Evolutionary conservation across 768 basidiomycete genomes (phyloP).

Genomic region (Naganishia vishniacii): DNA sequence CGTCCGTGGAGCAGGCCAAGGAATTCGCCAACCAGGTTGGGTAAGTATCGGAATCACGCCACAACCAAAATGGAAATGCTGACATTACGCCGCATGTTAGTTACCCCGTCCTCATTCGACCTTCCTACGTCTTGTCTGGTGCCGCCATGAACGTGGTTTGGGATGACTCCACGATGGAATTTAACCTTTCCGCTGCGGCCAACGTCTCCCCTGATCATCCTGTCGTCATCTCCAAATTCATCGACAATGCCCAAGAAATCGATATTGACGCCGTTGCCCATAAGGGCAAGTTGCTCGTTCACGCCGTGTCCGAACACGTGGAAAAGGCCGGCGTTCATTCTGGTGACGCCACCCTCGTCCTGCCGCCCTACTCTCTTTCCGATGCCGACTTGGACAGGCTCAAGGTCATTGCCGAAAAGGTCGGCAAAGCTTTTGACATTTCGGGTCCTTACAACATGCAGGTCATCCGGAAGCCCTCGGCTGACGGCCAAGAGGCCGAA

Average conservation of each 20-base stretch:
- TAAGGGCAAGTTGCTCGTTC: slow-evolving; percentile 82
- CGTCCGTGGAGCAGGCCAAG: slow-evolving; percentile 81
- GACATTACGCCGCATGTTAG: slow-evolving; percentile 37
- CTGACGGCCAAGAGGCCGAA: slow-evolving; percentile 57
- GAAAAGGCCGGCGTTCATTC: slow-evolving; percentile 99
- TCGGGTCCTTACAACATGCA: slow-evolving; percentile 99
- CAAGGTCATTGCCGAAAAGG: slow-evolving; percentile 90
- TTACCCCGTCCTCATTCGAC: slow-evolving; percentile 95
- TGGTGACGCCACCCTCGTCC: slow-evolving; percentile 93
- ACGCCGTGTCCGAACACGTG: slow-evolving; percentile 96
- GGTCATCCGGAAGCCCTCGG: slow-evolving; percentile 75
- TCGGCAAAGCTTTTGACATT: slow-evolving; percentile 88
- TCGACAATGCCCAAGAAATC: slow-evolving; percentile 94
- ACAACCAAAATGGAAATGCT: slow-evolving; percentile 17
- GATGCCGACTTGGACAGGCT: slow-evolving; percentile 74
- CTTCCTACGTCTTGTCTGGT: slow-evolving; percentile 95
- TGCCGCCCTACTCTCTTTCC: slow-evolving; percentile 81
- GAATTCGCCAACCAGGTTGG: slow-evolving; percentile 79
- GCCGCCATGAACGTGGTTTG: slow-evolving; percentile 99
- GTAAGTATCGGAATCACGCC: slow-evolving; percentile 49
- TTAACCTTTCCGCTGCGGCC: slow-evolving; percentile 94
- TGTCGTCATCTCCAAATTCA: slow-evolving; percentile 98
- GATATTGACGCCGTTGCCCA: slow-evolving; percentile 96
- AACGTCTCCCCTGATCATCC: slow-evolving; percentile 94
- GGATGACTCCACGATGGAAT: slow-evolving; percentile 79